Base-by-base conservation (phyloP, 2,329 filamentous ascomycete species). In the Nemania sp. region DNA sequence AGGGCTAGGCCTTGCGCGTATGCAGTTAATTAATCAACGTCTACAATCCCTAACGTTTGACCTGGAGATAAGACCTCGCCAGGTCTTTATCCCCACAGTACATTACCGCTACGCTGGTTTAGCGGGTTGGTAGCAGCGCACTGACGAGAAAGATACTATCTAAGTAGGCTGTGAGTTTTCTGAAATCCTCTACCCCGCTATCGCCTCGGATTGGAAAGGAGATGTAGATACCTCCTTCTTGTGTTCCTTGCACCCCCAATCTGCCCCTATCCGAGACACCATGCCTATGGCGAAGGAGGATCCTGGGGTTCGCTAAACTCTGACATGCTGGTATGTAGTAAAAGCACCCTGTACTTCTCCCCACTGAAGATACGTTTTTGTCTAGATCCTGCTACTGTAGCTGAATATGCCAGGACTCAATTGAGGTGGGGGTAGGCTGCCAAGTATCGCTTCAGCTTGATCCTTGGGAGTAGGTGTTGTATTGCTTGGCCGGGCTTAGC, bases 321-420 rank as follows among this genome's bases (percentile, higher is more conserved):
- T 55, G 29, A 41, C 27, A 41, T 47, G 45, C 38, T 60, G n/a
- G n/a, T n/a, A n/a, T n/a, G n/a, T n/a, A 22, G 56, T 20, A 26
- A 60, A 57, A 13, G 58, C 22, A 47, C 43, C 29, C 53, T 53
- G 22, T 63, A 52, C 38, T 70, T 51, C 27, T 54, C 51, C 56
- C 41, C 66, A 55, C 62, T 51, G 55, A 65, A 45, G 53, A 54
- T 38, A 70, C 62, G 56, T 63, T 70, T 60, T 58, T 32, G 35
- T 35, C 35, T 59, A 43, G 27, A 38, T 43, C 65, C 68, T 32
- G 32, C 41, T 27, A n/a, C n/a, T n/a, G n/a, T n/a, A 60, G 64
- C 58, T 52, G 47, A 58, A 55, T 11, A 20, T 62, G 41, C 51
- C 41, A 64, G 22, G 32, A 32, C 3, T 45, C 55, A 38, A 29